These are phyloP conservation scores for Lolium rigidum DNA, from an alignment of 176 grass and related monocot species.

Conservation along the genomic window DNA sequence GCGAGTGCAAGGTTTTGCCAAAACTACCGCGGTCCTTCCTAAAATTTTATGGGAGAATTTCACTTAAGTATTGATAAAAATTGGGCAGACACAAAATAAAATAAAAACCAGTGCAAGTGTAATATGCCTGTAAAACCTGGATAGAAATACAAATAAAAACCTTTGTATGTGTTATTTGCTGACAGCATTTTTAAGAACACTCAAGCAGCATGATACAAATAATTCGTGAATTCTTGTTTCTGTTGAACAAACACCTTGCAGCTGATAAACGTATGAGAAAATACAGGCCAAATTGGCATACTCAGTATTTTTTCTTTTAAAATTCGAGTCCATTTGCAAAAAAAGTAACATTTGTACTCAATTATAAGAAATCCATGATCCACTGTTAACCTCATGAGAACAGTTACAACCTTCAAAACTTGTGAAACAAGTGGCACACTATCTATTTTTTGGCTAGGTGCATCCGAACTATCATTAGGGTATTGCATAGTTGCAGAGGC, in stretches of 20 bases:
- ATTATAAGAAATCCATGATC: not conserved
- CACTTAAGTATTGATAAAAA: too few relatives aligned
- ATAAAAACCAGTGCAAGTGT: too few relatives aligned
- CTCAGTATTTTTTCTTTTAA: slow-evolving; percentile 25
- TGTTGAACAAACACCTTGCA: not conserved
- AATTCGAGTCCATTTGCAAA: slow-evolving; percentile 11
- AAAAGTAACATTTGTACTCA: not conserved
- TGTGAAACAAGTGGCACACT: not conserved
- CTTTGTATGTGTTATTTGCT: not conserved
- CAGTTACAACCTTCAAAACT: slow-evolving; percentile 9
- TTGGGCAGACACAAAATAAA: too few relatives aligned
- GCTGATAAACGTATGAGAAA: not conserved
- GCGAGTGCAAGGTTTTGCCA: too few relatives aligned
- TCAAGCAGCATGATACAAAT: not conserved
- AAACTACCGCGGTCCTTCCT: too few relatives aligned
- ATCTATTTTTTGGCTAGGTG: not conserved
- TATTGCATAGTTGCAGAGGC: too few relatives aligned
- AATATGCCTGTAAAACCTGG: too few relatives aligned
- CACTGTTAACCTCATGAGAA: not conserved
- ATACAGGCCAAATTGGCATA: not conserved
- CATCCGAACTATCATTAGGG: too few relatives aligned
- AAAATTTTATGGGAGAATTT: too few relatives aligned
- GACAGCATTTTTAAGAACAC: not conserved
- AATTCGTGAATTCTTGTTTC: slow-evolving; percentile 13
- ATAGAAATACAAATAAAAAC: too few relatives aligned